Evolutionary conservation across 2,329 filamentous ascomycete species (phyloP).

Genomic region (Botryosphaeria agaves): DNA sequence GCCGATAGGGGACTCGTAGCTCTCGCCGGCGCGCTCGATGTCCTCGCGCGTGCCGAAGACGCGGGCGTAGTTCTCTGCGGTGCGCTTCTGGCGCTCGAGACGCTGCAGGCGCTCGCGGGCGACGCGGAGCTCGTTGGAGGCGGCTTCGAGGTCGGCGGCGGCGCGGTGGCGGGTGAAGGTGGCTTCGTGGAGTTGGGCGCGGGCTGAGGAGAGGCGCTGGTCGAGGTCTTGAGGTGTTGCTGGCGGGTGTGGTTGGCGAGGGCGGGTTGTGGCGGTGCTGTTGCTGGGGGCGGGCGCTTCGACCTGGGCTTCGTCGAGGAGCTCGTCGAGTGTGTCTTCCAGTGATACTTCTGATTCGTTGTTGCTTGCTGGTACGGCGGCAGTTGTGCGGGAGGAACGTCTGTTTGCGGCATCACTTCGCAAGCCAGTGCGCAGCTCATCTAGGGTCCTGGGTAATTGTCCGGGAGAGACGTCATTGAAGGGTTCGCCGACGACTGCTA

Average conservation of each 20-base stretch:
- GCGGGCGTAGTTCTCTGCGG: conserved; percentile 19
- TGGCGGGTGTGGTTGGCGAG: background rate
- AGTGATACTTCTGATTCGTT: conserved; percentile 9
- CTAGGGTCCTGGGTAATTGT: conserved; percentile 26
- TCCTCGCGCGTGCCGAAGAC: conserved; percentile 30
- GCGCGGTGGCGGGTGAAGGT: conserved; percentile 2
- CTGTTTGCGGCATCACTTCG: no score
- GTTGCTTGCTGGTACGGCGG: conserved; percentile 1
- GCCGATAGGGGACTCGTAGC: conserved; percentile 30
- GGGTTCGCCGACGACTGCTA: conserved; percentile 29
- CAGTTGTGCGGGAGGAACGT: no score
- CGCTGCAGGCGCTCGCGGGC: conserved; percentile 13
- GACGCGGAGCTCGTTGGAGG: conserved; percentile 14
- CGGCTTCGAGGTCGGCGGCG: conserved; percentile 9
- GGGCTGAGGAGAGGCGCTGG: conserved; percentile 4
- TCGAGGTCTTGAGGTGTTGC: no score
- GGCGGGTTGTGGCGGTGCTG: background rate
- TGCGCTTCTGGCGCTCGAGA: conserved; percentile 16
- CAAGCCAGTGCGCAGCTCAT: conserved; percentile 20
- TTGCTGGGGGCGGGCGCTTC: background rate
- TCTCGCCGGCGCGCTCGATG: conserved; percentile 24
- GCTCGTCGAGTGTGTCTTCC: conserved; percentile 16
- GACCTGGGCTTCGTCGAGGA: conserved; percentile 10
- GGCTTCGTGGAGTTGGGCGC: conserved; percentile 14
- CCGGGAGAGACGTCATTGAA: conserved; percentile 28